Percentiles rank a stretch among this genome's conserved stretches.
Evolutionary conservation across 495 filamentous ascomycete genomes (phyloP).

Genomic region (Penicillium manginii): DNA sequence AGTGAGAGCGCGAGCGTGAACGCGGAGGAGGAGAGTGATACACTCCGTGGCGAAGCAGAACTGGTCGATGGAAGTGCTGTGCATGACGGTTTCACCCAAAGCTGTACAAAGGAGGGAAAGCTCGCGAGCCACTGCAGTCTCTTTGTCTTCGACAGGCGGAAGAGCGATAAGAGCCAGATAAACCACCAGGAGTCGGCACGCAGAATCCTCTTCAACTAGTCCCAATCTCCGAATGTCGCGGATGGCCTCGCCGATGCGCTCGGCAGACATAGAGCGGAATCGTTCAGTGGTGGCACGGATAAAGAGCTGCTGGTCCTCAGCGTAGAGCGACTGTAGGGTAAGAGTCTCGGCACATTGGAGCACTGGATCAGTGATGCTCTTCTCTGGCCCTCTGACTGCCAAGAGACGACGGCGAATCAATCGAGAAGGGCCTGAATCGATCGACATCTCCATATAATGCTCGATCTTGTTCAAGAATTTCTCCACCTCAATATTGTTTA

Average conservation of each 20-base stretch:
- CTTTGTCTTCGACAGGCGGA: constrained; percentile 44
- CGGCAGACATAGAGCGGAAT: constrained; percentile 40
- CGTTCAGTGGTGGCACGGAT: constrained; percentile 42
- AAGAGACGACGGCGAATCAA: constrained; percentile 45
- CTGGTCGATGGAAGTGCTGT: constrained; percentile 48
- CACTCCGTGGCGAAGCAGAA: constrained; percentile 62
- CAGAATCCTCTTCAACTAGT: constrained; percentile 34
- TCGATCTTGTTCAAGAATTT: constrained; percentile 46
- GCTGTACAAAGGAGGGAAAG: constrained; percentile 42
- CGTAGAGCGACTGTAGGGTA: constrained; percentile 42
- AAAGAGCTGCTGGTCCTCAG: constrained; percentile 47
- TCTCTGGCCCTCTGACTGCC: constrained; percentile 36
- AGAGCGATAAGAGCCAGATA: constrained; percentile 42
- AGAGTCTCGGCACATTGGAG: constrained; percentile 43
- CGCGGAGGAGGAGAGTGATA: constrained; percentile 60
- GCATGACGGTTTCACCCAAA: constrained; percentile 33
- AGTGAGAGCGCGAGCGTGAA: constrained; percentile 54
- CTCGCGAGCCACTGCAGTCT: constrained; percentile 37
- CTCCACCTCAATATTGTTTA: constrained; percentile 41
- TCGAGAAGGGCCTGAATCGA: constrained; percentile 40
- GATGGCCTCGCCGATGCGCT: constrained; percentile 34
- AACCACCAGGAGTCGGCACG: constrained; percentile 40
- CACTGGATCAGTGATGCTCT: constrained; percentile 35
- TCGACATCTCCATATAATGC: constrained; percentile 43
- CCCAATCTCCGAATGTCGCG: constrained; percentile 39